Percentiles rank a stretch among this genome's conserved stretches.
Conservation (phyloP, 2,329 filamentous ascomycete species). For the Colletotrichum melonis region DNA sequence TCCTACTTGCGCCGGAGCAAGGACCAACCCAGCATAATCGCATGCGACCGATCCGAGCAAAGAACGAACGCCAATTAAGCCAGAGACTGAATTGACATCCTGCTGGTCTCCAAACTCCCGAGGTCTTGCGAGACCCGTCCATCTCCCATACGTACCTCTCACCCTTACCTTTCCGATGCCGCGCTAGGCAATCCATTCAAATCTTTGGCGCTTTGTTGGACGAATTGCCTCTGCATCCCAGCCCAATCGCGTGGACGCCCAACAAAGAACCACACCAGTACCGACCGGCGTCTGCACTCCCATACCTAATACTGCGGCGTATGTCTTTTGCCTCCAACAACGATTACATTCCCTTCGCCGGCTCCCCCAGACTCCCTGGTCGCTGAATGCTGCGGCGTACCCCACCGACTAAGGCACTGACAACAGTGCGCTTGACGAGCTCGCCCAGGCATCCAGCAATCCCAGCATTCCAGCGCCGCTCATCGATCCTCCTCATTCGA, state of each 20-base stretch:
- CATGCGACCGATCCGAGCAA: constrained; percentile 20
- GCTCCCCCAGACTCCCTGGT: constrained; percentile 25
- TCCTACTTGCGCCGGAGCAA: constrained; percentile 23
- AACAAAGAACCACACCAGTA: constrained; percentile 22
- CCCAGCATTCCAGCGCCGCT: constrained; percentile 25
- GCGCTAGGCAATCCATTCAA: background rate
- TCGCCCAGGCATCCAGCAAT: constrained; percentile 27
- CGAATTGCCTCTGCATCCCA: constrained; percentile 15
- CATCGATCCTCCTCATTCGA: constrained; percentile 25
- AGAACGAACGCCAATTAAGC: constrained; percentile 16
- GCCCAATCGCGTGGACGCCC: constrained; percentile 19
- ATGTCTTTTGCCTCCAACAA: constrained; percentile 33
- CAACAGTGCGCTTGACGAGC: constrained; percentile 30
- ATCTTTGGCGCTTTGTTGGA: background rate
- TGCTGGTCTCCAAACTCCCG: constrained; percentile 12
- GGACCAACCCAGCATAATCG: constrained; percentile 28
- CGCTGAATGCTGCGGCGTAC: background rate
- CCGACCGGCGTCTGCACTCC: constrained; percentile 12
- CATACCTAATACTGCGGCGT: constrained; percentile 17
- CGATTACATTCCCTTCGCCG: constrained; percentile 31
- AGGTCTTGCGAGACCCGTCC: background rate
- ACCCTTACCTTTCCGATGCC: background rate
- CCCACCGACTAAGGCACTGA: constrained; percentile 31
- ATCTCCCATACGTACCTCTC: background rate
- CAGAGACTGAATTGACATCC: constrained; percentile 19